Conservation (phyloP, 169 alveolate genomes). For the Eimeria necatrix region DNA sequence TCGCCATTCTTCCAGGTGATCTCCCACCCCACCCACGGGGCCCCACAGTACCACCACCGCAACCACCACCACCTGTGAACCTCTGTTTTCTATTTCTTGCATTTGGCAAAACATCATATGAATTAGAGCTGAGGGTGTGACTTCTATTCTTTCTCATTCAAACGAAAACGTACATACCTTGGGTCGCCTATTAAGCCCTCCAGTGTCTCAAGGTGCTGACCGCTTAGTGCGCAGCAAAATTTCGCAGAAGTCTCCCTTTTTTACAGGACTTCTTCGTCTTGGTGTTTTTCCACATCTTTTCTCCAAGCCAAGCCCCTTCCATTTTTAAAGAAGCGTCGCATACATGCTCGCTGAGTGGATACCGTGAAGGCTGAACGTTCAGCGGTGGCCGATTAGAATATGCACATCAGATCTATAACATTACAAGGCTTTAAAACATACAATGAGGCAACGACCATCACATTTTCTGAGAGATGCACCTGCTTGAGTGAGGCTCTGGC, state of each 20-base stretch:
- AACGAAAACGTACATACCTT: neutral
- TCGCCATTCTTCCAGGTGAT: no score
- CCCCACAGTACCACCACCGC: no score
- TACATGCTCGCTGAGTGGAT: neutral
- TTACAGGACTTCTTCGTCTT: neutral
- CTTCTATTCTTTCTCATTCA: neutral
- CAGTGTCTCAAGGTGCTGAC: neutral
- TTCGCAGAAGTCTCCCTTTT: neutral
- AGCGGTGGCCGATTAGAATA: neutral
- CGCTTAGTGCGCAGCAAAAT: neutral
- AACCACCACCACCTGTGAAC: no score
- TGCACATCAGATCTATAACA: slow-evolving; percentile 68
- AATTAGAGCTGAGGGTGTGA: neutral
- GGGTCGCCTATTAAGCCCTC: neutral
- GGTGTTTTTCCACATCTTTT: neutral
- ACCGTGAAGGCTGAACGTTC: neutral
- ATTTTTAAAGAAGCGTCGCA: neutral
- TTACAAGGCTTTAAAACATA: slow-evolving; percentile 74
- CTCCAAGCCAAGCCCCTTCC: neutral
- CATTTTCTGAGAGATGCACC: slow-evolving; percentile 71
- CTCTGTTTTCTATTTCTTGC: no score
- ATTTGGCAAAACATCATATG: no score
- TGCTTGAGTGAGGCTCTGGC: slow-evolving; percentile 60
- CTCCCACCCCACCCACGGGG: no score
- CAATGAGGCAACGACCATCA: slow-evolving; percentile 55